These are phyloP conservation scores for Phallus indusiatus DNA, from an alignment of 768 basidiomycete species.

Conservation along the genomic window DNA sequence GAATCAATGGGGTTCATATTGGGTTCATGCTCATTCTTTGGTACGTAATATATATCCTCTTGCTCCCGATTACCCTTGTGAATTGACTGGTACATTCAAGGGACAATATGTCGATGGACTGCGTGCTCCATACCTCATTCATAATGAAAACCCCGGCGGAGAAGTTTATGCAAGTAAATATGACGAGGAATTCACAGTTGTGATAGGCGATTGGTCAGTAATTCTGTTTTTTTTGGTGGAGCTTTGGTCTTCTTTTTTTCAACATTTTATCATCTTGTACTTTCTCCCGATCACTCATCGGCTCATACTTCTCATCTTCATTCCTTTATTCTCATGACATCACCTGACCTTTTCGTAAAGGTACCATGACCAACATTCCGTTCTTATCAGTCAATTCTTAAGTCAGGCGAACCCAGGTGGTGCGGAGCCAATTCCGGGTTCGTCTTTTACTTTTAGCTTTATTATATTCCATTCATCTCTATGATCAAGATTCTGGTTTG, in stretches of 20 bases:
- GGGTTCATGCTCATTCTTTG: slow-evolving; percentile 62
- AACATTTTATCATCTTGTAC: background rate
- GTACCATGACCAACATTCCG: slow-evolving; percentile 68
- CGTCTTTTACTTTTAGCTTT: slow-evolving; percentile 9
- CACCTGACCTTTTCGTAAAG: background rate
- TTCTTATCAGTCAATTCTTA: slow-evolving; percentile 57
- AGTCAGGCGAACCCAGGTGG: slow-evolving; percentile 70
- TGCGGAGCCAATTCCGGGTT: slow-evolving; percentile 82
- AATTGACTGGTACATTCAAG: slow-evolving; percentile 21
- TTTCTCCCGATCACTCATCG: background rate
- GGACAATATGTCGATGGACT: slow-evolving; percentile 93
- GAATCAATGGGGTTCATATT: slow-evolving; percentile 72
- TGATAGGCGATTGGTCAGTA: slow-evolving; percentile 71
- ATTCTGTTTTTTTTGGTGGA: background rate
- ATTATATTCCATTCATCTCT: background rate
- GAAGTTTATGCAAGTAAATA: slow-evolving; percentile 30
- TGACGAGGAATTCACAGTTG: slow-evolving; percentile 83
- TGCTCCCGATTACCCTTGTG: background rate
- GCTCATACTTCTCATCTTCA: background rate
- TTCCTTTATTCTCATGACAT: background rate
- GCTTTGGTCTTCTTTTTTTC: too few relatives aligned
- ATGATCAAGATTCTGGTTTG: slow-evolving; percentile 53
- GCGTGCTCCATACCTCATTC: slow-evolving; percentile 76
- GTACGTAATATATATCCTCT: slow-evolving; percentile 23
- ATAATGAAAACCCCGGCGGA: slow-evolving; percentile 18